Conservation (phyloP, 2,329 filamentous ascomycete species). For the Fusarium newnesense region DNA sequence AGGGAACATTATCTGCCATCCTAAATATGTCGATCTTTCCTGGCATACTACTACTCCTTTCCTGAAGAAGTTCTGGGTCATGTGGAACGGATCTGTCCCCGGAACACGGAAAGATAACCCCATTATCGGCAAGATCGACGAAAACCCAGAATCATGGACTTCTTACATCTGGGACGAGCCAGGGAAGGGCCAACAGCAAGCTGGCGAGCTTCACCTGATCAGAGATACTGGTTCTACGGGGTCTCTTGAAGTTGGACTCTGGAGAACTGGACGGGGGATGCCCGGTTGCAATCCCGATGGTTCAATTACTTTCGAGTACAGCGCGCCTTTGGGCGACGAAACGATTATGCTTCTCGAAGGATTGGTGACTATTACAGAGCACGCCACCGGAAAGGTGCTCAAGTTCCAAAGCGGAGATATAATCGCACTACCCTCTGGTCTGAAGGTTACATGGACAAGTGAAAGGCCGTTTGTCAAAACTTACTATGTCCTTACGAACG, state of each 20-base stretch:
- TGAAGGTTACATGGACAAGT: not conserved
- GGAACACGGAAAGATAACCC: not conserved
- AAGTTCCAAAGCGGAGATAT: not conserved
- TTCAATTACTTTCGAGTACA: not conserved
- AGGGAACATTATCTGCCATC: not conserved
- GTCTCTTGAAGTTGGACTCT: not conserved
- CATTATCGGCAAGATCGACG: not conserved
- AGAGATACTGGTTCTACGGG: not conserved
- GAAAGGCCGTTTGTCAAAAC: not conserved
- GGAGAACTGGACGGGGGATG: not conserved
- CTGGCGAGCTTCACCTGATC: not conserved
- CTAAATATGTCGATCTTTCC: not conserved
- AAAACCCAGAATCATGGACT: not conserved
- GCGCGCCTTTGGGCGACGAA: not conserved
- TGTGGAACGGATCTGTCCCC: not conserved
- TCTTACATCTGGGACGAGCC: not conserved
- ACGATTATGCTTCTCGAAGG: not conserved
- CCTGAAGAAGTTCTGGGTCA: not conserved
- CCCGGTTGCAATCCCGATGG: not conserved
- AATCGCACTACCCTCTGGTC: not conserved
- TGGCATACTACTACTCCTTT: not conserved
- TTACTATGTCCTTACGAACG: not conserved
- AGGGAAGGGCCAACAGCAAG: not conserved
- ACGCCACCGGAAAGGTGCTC: not conserved
- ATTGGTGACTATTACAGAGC: not conserved